A percentile compares a stretch with the other conserved stretches of the same genome.
phyloP scores from a whole-genome alignment of 768 basidiomycete species.

The Amanita phalloides region DNA sequence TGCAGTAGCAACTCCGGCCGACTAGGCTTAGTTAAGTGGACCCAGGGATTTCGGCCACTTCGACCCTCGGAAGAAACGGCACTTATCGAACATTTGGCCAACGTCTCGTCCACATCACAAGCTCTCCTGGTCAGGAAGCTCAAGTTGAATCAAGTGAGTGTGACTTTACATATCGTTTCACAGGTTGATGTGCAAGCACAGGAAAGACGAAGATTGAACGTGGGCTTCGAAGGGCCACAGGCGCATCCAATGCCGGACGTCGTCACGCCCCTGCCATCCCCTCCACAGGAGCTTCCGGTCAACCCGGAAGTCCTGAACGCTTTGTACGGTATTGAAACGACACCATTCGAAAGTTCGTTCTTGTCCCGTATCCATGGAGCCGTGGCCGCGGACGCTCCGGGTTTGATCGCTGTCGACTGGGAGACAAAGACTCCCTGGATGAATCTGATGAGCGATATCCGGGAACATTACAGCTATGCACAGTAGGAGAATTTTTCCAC shows the following conservation, averaged over 20 bases:
- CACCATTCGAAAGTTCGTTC: constrained; percentile 58
- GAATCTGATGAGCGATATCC: constrained; percentile 61
- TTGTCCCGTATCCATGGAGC: constrained; percentile 49
- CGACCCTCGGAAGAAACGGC: background rate
- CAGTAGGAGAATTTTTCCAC: constrained; percentile 35
- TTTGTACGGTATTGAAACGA: constrained; percentile 46
- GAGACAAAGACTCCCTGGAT: constrained; percentile 65
- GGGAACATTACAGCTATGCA: constrained; percentile 47
- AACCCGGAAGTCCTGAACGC: constrained; percentile 33
- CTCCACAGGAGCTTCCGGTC: constrained; percentile 14
- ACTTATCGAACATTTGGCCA: background rate
- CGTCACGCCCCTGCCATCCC: constrained; percentile 25
- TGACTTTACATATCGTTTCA: background rate
- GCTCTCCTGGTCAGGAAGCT: constrained; percentile 32
- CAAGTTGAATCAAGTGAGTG: constrained; percentile 30
- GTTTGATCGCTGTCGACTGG: constrained; percentile 58
- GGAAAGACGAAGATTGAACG: constrained; percentile 11
- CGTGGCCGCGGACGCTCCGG: constrained; percentile 18
- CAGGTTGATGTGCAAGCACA: constrained; percentile 18
- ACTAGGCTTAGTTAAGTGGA: too few relatives aligned
- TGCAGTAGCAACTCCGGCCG: too few relatives aligned
- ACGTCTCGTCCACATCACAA: constrained; percentile 15
- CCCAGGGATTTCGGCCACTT: background rate
- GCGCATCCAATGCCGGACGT: constrained; percentile 11
- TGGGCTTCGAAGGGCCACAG: constrained; percentile 11